A percentile compares a stretch with the other conserved stretches of the same genome.
Evolutionary conservation across 257 asterid species (phyloP).

Genomic region (Solanum raphanifolium): DNA sequence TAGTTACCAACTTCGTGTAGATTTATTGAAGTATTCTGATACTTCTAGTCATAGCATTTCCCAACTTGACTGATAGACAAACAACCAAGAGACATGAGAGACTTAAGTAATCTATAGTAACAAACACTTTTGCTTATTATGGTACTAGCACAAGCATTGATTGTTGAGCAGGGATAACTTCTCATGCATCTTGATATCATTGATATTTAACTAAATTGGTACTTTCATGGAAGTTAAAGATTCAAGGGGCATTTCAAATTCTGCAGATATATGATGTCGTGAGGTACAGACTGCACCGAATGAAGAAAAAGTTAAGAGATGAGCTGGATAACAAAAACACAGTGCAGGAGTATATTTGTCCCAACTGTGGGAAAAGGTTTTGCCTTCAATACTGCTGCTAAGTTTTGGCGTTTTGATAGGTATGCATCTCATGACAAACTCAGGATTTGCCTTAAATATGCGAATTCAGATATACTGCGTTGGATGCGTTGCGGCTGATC

Average conservation of each 20-base stretch:
- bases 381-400: background rate
- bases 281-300: conserved; percentile 84
- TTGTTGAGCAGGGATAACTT: background rate
- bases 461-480: conserved; percentile 62
- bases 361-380: conserved; percentile 76
- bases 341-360: conserved; percentile 86
- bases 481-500: conserved; percentile 76
- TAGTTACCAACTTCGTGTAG: background rate
- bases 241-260: background rate
- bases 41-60: background rate
- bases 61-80: background rate
- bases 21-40: background rate
- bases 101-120: background rate
- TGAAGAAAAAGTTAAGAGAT: conserved; percentile 90
- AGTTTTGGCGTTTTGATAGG: conserved; percentile 1
- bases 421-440: background rate
- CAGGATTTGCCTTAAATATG: background rate
- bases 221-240: background rate
- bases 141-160: background rate
- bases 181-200: background rate
- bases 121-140: background rate
- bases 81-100: background rate
- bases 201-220: background rate
- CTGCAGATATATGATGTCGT: conserved; percentile 90
- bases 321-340: conserved; percentile 89